Evolutionary conservation across 164 flowering plant species (phyloP), one percentile per base, ranked within the genome.

Genomic region (Euptelea pleiosperma): DNA sequence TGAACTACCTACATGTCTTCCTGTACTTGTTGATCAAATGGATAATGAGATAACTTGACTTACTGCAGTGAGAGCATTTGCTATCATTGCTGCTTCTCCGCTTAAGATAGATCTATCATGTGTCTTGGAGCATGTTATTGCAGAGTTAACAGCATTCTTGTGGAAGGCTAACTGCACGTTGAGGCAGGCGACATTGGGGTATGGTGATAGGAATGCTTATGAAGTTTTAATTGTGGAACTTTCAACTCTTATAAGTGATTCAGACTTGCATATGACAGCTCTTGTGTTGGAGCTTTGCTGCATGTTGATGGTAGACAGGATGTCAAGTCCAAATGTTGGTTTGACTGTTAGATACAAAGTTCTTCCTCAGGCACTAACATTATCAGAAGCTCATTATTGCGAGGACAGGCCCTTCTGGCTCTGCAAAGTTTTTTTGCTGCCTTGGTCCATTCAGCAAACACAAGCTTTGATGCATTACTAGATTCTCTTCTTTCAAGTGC

Each of bases 41-140:
- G 99, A 98, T 40, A 94, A 94, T 80, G 99, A 94, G 77, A 94
- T 94, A 57, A 94, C 99, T n/a, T 75, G 98, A 40, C 96, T 94
- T 45, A 94, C 98, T 51, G 96, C 99, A 49, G 99, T 94, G 35
- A 94, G 91, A 98, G 98, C 99, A 25, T 94, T 94, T 78, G 87
- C 96, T 71, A 91, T 87, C 28, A 89, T 94, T 75, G 96, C 99
- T 62, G 68, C 82, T 64, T 91, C 96, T 56, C 91, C 84, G 10
- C 84, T 94, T 43, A 83, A 68, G 65, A 68, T 94, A 31, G 96
- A 91, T 69, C 74, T 91, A 9, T 79, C 98, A 41, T 91, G 96
- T 60, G 87, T 91, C 25, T 54, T 91, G 77, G 97, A 82, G 70
- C 83, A 87, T 71, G 86, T 94, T 41, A 78, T 91, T 69, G 55